Evolutionary conservation across 208 protist species (phyloP), one percentile per base, ranked within the genome.

Genomic region (Trypanosoma lewisi): DNA sequence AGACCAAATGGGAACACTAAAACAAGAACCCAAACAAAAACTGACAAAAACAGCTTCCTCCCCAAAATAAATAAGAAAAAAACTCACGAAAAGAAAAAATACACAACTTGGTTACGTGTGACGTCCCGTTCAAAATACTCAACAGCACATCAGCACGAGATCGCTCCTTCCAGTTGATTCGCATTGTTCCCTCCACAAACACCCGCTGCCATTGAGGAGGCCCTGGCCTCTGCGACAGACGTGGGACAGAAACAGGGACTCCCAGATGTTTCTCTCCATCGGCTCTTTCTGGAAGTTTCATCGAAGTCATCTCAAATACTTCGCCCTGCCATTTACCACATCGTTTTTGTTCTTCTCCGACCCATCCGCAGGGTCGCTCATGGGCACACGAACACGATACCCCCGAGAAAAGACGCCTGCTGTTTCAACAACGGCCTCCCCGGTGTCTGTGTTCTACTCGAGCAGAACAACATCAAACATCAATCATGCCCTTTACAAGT

Each of bases 291-390:
- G 67, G 67, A 8, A 73, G 57, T 34, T 41, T 27, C 67, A 73
- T 73, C 37, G 41, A 44, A 16, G 58, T 50, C 67, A 73, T 73
- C 19, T 73, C 67, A 45, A 60, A 34, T 28, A 37, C 53, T 39
- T 39, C 34, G 34, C n/a, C n/a, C n/a, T n/a, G n/a, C n/a, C n/a
- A n/a, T n/a, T n/a, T n/a, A n/a, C n/a, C n/a, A n/a, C n/a, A n/a
- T n/a, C n/a, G n/a, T n/a, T n/a, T n/a, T n/a, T n/a, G n/a, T n/a
- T n/a, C n/a, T n/a, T n/a, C n/a, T n/a, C n/a, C n/a, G n/a, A n/a
- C 34, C 34, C 34, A 39, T 14, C 34, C 4, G 34, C 34, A 11
- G 34, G 7, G 34, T 39, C 34, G 34, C 34, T 39, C 34, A 11
- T 39, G 34, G 34, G 11, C 16, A 66, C 49, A 12, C 16, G 25